phyloP scores from a whole-genome alignment of 148 eudicot genomes.

The Arbutus unedo region DNA sequence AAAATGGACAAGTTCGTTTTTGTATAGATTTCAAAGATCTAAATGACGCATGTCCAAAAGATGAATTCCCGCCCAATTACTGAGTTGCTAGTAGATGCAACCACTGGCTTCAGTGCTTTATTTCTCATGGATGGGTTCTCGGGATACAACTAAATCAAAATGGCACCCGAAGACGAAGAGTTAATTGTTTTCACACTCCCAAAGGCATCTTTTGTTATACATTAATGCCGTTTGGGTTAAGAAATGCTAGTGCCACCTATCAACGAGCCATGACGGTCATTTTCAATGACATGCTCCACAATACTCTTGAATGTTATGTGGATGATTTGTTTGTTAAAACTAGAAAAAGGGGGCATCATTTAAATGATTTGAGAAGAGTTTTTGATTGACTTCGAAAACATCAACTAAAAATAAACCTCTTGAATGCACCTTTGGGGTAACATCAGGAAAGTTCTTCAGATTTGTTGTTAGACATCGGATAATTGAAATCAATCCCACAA shows the following conservation, averaged over 20 bases:
- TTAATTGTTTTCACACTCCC: background rate
- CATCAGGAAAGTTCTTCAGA: constrained; percentile 5
- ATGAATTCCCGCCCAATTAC: no score
- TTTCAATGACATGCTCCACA: no score
- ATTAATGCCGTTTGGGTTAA: background rate
- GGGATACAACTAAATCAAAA: no score
- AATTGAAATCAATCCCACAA: background rate
- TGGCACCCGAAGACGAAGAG: no score
- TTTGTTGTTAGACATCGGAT: background rate
- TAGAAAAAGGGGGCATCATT: background rate
- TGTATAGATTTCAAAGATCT: background rate
- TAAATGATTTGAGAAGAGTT: background rate
- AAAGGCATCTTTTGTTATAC: background rate
- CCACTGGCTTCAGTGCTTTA: no score
- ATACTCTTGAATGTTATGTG: no score
- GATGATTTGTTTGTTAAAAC: background rate
- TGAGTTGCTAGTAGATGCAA: no score
- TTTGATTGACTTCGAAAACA: constrained; percentile 1
- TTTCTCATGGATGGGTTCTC: no score
- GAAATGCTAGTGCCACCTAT: background rate
- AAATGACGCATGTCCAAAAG: no score
- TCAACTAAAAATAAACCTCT: background rate
- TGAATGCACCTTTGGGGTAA: background rate
- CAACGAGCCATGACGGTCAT: background rate
- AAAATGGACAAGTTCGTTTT: background rate